Conservation (phyloP, 2,329 filamentous ascomycete genomes). For the Fonsecaea multimorphosa region DNA sequence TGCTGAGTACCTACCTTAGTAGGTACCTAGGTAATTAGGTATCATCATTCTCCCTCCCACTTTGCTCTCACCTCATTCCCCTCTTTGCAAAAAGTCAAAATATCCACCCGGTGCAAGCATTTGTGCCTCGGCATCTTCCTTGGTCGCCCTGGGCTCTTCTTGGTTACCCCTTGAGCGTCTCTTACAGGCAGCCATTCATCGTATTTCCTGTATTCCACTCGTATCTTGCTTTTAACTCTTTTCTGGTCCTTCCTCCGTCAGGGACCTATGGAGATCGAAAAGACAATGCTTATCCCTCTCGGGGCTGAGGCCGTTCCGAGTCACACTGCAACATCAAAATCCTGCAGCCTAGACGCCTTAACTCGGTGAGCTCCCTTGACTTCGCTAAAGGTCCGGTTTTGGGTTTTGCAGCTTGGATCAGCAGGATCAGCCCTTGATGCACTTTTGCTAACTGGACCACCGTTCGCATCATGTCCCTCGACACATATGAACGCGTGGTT, state of each 20-base stretch:
- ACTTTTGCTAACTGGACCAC: background rate
- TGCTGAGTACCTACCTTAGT: too few species aligned
- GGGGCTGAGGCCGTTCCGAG: background rate
- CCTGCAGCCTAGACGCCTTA: background rate
- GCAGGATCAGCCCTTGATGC: background rate
- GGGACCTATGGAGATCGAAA: background rate
- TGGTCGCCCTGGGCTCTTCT: too few species aligned
- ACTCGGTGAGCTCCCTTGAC: background rate
- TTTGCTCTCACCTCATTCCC: too few species aligned
- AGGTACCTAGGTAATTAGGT: too few species aligned
- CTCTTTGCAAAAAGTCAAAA: too few species aligned
- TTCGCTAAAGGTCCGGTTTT: background rate
- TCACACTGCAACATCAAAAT: background rate
- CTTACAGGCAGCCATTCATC: too few species aligned
- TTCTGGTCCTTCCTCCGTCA: background rate
- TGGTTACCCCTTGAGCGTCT: too few species aligned
- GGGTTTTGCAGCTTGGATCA: background rate
- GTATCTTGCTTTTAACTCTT: background rate
- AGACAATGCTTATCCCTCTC: background rate
- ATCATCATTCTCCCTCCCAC: too few species aligned
- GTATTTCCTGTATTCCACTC: too few species aligned
- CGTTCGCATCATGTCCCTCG: background rate
- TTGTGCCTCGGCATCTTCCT: too few species aligned
- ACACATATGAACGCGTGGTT: background rate
- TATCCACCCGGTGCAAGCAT: too few species aligned